Evolutionary conservation across 208 protist genomes (phyloP), one percentile per base, ranked within the genome.

Genomic region (Acanthamoeba lugdunensis): DNA sequence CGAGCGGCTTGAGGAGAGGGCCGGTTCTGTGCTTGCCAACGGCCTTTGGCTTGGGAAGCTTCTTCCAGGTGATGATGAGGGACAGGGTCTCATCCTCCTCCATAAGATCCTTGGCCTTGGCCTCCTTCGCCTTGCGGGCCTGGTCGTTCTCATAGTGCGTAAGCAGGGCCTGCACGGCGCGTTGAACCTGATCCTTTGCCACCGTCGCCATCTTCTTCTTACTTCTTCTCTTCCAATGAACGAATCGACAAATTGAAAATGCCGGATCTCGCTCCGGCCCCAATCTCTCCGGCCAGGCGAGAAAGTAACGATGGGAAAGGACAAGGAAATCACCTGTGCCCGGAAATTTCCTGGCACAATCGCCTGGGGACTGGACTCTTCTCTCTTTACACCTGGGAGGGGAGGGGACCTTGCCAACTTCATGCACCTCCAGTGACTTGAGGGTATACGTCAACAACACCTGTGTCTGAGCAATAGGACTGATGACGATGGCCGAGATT

Each of bases 31-130:
- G 65, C 65, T 73, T 73, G 65, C 65, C 65, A 33, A 73, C 65
- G 65, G 25, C 65, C 65, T 73, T 73, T 13, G 30, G 65, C n/a
- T 33, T 25, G 21, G 75, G 75, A 11, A 84, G 21, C 48, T 54
- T 45, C 75, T 84, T 84, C 75, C 33, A 54, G 41, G 75, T 54
- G 37, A 84, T 33, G 48, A 84, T 84, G 75, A 84, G 75, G 16
- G 75, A 84, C 25, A 84, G 75, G 41, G 75, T 84, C 1, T 84
- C 75, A 16, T 56, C 75, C 30, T 84, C 75, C 11, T 84, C 75
- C 0, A 84, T n/a, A 0, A 84, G 75, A 33, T 23, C 75, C 75
- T 45, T 56, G 41, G 33, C 48, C 25, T 84, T 84, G 33, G 33
- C 25, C 25, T 84, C 11, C 75, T 84, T 84, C 8, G 65, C 65